A percentile compares a stretch with the other conserved stretches of the same genome.
phyloP scores from a whole-genome alignment of 495 filamentous ascomycete species.

The Stereocaulon alpinum region DNA sequence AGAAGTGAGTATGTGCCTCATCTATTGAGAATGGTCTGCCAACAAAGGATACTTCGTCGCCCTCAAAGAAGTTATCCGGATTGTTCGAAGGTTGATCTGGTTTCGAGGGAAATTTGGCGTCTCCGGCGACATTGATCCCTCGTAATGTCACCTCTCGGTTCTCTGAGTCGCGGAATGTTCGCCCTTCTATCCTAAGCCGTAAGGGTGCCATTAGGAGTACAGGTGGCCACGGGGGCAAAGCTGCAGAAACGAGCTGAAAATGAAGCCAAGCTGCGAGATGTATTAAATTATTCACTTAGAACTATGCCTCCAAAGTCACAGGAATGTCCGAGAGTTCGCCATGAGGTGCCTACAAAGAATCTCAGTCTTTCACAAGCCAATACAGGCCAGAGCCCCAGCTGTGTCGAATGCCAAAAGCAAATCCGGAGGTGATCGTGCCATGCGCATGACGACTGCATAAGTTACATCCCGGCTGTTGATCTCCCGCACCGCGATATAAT shows the following conservation, averaged over 20 bases:
- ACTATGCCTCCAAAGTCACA: not conserved
- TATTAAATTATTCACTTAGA: no score
- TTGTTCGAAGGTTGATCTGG: slow-evolving; percentile 77
- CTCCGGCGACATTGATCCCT: slow-evolving; percentile 59
- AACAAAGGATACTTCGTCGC: slow-evolving; percentile 83
- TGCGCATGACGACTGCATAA: no score
- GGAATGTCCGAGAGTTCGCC: no score
- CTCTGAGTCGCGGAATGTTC: slow-evolving; percentile 61
- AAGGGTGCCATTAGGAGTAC: slow-evolving; percentile 30
- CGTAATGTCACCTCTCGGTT: slow-evolving; percentile 59
- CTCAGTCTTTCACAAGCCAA: no score
- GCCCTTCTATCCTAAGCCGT: slow-evolving; percentile 67
- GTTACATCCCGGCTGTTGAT: not conserved
- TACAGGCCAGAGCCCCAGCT: no score
- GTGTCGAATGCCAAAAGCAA: not conserved
- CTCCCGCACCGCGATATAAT: not conserved
- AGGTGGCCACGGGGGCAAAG: not conserved
- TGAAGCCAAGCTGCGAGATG: no score
- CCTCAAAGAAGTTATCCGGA: slow-evolving; percentile 76
- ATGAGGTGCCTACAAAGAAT: no score
- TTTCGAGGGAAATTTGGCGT: slow-evolving; percentile 60
- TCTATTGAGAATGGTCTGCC: slow-evolving; percentile 71
- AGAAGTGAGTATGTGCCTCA: slow-evolving; percentile 80
- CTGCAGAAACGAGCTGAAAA: not conserved
- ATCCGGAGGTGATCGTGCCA: no score